A percentile compares a stretch with the other conserved stretches of the same genome.
Evolutionary conservation across 106 monocot genomes (phyloP).

Genomic region (Dioscorea zingiberensis): DNA sequence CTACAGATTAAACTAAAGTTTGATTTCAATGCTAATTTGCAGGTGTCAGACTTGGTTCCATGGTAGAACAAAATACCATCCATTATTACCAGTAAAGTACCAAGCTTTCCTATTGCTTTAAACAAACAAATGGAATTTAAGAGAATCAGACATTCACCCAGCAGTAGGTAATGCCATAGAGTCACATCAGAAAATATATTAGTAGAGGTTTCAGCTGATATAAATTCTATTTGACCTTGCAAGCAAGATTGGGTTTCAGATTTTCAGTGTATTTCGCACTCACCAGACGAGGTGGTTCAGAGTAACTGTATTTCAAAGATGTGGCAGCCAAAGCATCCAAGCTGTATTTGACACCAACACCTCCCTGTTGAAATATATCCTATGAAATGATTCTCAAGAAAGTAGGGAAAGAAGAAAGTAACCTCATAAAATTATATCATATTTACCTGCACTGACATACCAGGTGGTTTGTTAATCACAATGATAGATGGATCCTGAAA

Average conservation of each 20-base stretch:
- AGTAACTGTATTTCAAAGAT: conserved; percentile 55
- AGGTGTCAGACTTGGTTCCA: too few species aligned
- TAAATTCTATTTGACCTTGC: too few species aligned
- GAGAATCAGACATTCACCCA: too few species aligned
- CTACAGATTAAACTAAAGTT: too few species aligned
- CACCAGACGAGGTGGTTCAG: conserved; percentile 74
- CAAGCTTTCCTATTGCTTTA: too few species aligned
- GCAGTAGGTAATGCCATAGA: too few species aligned
- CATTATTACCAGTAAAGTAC: too few species aligned
- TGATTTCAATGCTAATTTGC: too few species aligned
- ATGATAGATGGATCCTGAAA: conserved; percentile 70
- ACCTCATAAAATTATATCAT: not conserved
- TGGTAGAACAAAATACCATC: too few species aligned
- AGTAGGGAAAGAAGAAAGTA: not conserved
- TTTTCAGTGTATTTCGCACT: conserved; percentile 19
- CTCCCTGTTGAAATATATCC: conserved; percentile 43
- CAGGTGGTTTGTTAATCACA: conserved; percentile 80
- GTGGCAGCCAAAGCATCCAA: conserved; percentile 55
- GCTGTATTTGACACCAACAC: conserved; percentile 72
- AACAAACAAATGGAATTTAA: too few species aligned
- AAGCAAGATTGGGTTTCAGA: not conserved
- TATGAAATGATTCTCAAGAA: not conserved
- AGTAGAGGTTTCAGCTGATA: too few species aligned
- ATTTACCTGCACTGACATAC: conserved; percentile 82
- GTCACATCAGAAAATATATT: not conserved